Conservation (phyloP, 371 early-diverging fungal genomes). For the Apophysomyces variabilis region DNA sequence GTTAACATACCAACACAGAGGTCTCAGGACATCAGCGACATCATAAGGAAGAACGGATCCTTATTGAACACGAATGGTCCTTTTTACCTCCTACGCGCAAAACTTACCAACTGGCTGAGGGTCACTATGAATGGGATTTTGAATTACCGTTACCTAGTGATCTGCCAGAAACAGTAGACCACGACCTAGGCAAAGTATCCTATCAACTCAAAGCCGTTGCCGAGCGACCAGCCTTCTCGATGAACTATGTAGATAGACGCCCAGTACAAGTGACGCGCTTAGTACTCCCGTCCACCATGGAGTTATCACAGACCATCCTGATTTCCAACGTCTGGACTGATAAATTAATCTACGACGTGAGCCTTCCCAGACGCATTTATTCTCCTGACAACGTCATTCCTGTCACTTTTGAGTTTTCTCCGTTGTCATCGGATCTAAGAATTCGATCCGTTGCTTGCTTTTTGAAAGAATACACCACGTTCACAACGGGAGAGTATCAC, state of each 20-base stretch:
- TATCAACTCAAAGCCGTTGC: constrained; percentile 41
- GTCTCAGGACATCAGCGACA: constrained; percentile 6
- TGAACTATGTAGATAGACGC: constrained; percentile 32
- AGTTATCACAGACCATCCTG: constrained; percentile 23
- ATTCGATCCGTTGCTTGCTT: constrained; percentile 30
- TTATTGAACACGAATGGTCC: constrained; percentile 26
- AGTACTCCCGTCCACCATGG: constrained; percentile 18
- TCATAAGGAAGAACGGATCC: constrained; percentile 19
- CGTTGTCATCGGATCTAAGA: constrained; percentile 23
- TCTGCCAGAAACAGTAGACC: constrained; percentile 42
- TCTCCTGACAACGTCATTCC: constrained; percentile 23
- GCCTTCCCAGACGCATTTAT: constrained; percentile 28
- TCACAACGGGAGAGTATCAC: constrained; percentile 15
- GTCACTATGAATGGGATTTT: constrained; percentile 43
- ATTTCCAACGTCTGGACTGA: constrained; percentile 34
- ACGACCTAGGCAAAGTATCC: constrained; percentile 29
- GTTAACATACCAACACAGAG: not conserved
- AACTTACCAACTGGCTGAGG: constrained; percentile 20
- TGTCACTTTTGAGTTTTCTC: constrained; percentile 28
- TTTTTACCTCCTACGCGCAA: constrained; percentile 26
- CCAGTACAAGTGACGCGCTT: constrained; percentile 23
- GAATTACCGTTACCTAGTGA: constrained; percentile 42
- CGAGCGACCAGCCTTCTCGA: constrained; percentile 39
- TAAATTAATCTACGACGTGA: constrained; percentile 35
- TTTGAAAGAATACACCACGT: constrained; percentile 35